Conservation (phyloP, 2,329 filamentous ascomycete genomes). For the Colletotrichum simmondsii region DNA sequence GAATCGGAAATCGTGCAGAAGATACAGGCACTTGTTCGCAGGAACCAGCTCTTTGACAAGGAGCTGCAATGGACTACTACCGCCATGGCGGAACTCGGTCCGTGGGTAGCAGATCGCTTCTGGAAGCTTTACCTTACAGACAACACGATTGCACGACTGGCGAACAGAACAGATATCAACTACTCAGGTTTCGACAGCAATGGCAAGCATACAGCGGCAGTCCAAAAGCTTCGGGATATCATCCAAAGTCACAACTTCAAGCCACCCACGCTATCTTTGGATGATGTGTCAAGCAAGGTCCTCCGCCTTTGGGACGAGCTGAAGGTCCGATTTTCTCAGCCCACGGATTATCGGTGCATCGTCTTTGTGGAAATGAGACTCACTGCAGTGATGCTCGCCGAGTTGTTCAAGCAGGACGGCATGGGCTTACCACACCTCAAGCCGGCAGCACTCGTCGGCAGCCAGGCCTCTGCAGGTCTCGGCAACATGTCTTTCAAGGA, state of each 20-base stretch:
- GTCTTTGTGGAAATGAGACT: slow-evolving; percentile 86
- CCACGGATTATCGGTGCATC: slow-evolving; percentile 76
- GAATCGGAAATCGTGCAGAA: slow-evolving; percentile 73
- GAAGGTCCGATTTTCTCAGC: slow-evolving; percentile 67
- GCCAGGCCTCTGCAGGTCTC: not conserved
- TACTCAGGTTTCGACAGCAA: slow-evolving; percentile 41
- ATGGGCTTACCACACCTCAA: slow-evolving; percentile 69
- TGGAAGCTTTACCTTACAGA: slow-evolving; percentile 79
- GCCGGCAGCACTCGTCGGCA: slow-evolving; percentile 65
- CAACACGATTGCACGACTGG: slow-evolving; percentile 69
- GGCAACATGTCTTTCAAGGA: slow-evolving; percentile 71
- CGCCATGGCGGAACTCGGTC: slow-evolving; percentile 75
- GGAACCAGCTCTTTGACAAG: slow-evolving; percentile 60
- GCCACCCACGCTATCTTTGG: slow-evolving; percentile 41
- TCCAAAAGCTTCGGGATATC: slow-evolving; percentile 68
- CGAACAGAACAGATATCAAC: slow-evolving; percentile 58
- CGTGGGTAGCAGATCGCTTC: slow-evolving; percentile 86
- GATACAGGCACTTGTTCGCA: slow-evolving; percentile 58
- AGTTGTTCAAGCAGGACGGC: slow-evolving; percentile 68
- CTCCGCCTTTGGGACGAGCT: slow-evolving; percentile 70
- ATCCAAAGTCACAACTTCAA: slow-evolving; percentile 63
- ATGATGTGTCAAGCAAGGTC: slow-evolving; percentile 79
- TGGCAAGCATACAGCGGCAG: slow-evolving; percentile 64
- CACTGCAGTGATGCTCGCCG: slow-evolving; percentile 78
- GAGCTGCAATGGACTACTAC: slow-evolving; percentile 69